Evolutionary conservation across 768 basidiomycete species (phyloP), one percentile per base, ranked within the genome.

Genomic region (Hysterangium stoloniferum): DNA sequence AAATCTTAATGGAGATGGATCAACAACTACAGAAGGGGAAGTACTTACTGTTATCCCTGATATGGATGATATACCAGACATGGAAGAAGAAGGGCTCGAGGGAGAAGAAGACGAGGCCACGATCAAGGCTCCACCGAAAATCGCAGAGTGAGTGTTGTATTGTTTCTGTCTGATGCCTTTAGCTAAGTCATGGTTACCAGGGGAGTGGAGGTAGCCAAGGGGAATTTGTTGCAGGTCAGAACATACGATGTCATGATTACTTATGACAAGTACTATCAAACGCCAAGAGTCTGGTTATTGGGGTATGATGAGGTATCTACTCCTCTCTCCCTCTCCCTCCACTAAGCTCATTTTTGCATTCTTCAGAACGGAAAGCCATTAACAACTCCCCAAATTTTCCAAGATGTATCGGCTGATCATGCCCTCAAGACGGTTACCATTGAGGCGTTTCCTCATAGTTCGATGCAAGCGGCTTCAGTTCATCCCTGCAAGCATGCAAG

Each of bases 171-270:
- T 45, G 6, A 28, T 32, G 27, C 12, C 34, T 27, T 27, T 31
- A 43, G 51, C 22, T 53, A 59, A 41, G 31, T 44, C 40, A 54
- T 35, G 42, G 22, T 11, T 27, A 44, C 32, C 54, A 89, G 84
- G 55, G 68, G 79, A 58, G 70, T 76, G 17, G 81, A 84, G 56
- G 73, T 77, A 19, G 78, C 81, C 29, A 88, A 82, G 54, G 81
- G 80, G 51, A 96, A 96, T 60, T 73, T 97, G 24, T 72, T 98
- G 35, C 90, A 94, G 75, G 91, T 98, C 34, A 80, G 96, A 61
- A 99, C 95, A 9, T 99, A 99, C 72, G 96, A 99, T 66, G 94
- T 97, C 61, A 90, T 96, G 86, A 98, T 99, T 73, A 91, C 90
- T 42, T 99, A 98, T 66, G 96, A 99, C 78, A 99, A 98, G 72